A percentile compares a stretch with the other conserved stretches of the same genome.
phyloP scores from a whole-genome alignment of 495 filamentous ascomycete genomes.

The Penicillium arizonense region DNA sequence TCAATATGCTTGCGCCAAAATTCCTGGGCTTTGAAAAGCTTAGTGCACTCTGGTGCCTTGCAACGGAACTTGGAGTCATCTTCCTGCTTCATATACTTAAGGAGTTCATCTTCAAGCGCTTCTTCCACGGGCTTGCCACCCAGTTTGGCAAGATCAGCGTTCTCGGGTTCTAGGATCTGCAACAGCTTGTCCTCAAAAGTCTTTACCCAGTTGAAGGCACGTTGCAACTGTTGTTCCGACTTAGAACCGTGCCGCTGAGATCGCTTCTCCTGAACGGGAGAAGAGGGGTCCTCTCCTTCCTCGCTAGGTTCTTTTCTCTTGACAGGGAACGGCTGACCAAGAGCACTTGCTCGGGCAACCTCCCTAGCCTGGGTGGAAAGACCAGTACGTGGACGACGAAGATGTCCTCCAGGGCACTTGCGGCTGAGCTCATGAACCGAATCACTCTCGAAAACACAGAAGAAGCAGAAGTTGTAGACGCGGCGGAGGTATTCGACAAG shows the following conservation, averaged over 20 bases:
- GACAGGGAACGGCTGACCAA: conserved; percentile 73
- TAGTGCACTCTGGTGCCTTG: conserved; percentile 92
- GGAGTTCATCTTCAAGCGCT: conserved; percentile 79
- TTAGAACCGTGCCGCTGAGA: conserved; percentile 66
- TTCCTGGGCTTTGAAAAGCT: conserved; percentile 92
- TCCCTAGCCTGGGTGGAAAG: conserved; percentile 78
- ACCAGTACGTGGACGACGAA: conserved; percentile 81
- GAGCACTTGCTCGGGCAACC: conserved; percentile 79
- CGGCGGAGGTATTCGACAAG: conserved; percentile 94
- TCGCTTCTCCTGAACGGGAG: conserved; percentile 63
- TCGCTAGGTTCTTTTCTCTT: conserved; percentile 72
- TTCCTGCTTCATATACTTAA: conserved; percentile 90
- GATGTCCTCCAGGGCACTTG: conserved; percentile 95
- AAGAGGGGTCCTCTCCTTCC: conserved; percentile 59
- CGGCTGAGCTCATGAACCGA: conserved; percentile 92
- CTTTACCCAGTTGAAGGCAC: conserved; percentile 99
- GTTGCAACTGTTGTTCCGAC: conserved; percentile 83
- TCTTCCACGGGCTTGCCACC: conserved; percentile 87
- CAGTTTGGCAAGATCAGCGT: conserved; percentile 79
- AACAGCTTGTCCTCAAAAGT: conserved; percentile 96
- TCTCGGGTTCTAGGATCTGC: conserved; percentile 87
- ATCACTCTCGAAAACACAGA: conserved; percentile 97
- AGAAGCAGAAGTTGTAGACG: conserved; percentile 98
- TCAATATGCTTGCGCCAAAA: conserved; percentile 99
- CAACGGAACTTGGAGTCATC: conserved; percentile 95